Percentiles rank a stretch among this genome's conserved stretches.
phyloP scores from a whole-genome alignment of 2,329 filamentous ascomycete species.

The Cyanodermella asteris region DNA sequence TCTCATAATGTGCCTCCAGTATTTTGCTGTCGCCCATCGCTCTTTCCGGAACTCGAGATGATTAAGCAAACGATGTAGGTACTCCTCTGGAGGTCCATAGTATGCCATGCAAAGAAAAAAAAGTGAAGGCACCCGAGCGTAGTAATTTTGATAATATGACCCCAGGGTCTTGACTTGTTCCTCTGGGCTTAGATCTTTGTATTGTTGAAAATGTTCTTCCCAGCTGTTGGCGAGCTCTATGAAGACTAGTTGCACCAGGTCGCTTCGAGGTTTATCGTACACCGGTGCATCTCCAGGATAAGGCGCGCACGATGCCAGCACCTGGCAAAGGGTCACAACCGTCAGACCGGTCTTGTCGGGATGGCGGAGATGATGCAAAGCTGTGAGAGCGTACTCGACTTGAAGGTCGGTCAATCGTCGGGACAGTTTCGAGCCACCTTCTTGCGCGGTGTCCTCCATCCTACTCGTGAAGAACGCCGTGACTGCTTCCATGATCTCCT shows the following conservation, averaged over 20 bases:
- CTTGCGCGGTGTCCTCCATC: no score
- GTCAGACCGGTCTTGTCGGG: conserved; percentile 16
- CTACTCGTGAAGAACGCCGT: conserved; percentile 4
- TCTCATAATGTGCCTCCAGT: no score
- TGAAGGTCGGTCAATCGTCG: conserved; percentile 6
- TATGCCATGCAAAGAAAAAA: no score
- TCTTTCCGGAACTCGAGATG: no score
- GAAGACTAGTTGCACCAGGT: conserved; percentile 25
- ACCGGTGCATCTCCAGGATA: neutral
- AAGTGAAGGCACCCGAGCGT: no score
- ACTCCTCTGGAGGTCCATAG: no score
- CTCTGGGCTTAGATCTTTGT: conserved; percentile 23
- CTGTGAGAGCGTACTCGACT: conserved; percentile 7
- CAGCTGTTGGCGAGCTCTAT: conserved; percentile 13
- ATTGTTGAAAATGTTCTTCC: conserved; percentile 21
- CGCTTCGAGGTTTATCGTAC: conserved; percentile 22
- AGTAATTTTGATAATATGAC: no score
- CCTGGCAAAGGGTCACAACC: conserved; percentile 21
- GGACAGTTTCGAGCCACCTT: no score
- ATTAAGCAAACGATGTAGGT: no score
- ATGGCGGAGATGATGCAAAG: conserved; percentile 6
- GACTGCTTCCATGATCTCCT: conserved; percentile 6
- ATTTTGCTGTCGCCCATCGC: no score
- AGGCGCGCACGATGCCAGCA: conserved; percentile 18
- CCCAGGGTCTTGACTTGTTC: no score